A percentile compares a stretch with the other conserved stretches of the same genome.
phyloP scores from a whole-genome alignment of 202 grass and related monocot species.

The Bolboschoenoplectus hybrid region DNA sequence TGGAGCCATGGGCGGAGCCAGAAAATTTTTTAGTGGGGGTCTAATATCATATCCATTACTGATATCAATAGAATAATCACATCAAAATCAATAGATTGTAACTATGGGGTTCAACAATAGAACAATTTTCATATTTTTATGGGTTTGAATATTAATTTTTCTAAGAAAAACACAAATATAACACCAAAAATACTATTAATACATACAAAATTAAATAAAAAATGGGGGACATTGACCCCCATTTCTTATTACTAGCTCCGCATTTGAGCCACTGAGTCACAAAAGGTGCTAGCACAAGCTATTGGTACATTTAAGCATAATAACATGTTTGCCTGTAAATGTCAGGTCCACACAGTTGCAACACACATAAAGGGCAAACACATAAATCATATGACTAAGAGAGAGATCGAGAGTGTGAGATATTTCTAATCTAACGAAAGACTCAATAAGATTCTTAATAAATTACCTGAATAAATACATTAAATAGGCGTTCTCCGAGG shows the following conservation, averaged over 20 bases:
- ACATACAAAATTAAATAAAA: no score
- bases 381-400: background rate
- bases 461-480: constrained; percentile 89
- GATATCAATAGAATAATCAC: no score
- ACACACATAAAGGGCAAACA: background rate
- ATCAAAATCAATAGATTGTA: no score
- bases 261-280: background rate
- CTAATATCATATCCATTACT: no score
- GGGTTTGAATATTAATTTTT: no score
- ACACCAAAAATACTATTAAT: no score
- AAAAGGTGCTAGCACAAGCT: background rate
- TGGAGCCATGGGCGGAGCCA: background rate
- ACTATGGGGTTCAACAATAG: no score
- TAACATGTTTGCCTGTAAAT: background rate
- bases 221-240: no score
- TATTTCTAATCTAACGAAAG: constrained; percentile 2
- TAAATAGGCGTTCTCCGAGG: constrained; percentile 86
- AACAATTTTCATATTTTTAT: no score
- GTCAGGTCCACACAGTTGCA: background rate
- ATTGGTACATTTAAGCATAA: background rate
- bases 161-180: no score
- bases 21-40: no score
- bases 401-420: background rate
- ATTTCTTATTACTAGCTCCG: no score
- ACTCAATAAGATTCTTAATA: background rate